Conservation (phyloP, 257 asterid species). For the Nicotiana paniculata region DNA sequence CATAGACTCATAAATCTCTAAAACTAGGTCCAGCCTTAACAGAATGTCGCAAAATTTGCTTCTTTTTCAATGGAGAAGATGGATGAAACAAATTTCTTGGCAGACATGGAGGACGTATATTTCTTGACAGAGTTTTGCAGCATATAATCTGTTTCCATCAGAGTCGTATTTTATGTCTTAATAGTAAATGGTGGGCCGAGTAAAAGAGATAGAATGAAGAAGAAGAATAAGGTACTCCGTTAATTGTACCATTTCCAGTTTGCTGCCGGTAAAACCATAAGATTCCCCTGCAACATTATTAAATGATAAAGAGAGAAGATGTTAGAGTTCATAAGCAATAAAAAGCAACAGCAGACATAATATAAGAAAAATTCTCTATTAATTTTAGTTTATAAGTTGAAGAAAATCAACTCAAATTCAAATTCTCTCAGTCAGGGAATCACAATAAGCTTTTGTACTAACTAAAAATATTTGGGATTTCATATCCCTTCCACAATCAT, state of each 20-base stretch:
- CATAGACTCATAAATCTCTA: background rate
- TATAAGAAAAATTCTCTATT: background rate
- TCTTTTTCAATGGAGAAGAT: background rate
- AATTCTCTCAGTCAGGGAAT: background rate
- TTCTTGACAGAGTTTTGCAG: background rate
- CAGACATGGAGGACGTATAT: background rate
- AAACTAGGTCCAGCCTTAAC: background rate
- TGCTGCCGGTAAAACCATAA: conserved; percentile 57
- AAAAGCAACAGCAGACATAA: background rate
- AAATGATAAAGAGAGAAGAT: conserved; percentile 12
- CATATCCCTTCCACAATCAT: background rate
- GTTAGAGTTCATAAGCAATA: background rate
- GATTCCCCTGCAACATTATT: conserved; percentile 60
- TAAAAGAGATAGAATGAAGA: background rate
- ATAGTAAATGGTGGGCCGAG: background rate
- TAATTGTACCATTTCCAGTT: conserved; percentile 68
- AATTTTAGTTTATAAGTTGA: background rate
- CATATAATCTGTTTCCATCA: background rate
- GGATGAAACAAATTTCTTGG: background rate
- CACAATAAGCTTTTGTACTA: background rate
- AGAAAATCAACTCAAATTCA: background rate
- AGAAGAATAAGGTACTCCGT: background rate
- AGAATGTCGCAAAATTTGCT: background rate
- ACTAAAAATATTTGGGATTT: background rate
- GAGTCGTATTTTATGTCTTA: background rate